phyloP scores from a whole-genome alignment of 148 eudicot genomes.

The Spergularia marina region DNA sequence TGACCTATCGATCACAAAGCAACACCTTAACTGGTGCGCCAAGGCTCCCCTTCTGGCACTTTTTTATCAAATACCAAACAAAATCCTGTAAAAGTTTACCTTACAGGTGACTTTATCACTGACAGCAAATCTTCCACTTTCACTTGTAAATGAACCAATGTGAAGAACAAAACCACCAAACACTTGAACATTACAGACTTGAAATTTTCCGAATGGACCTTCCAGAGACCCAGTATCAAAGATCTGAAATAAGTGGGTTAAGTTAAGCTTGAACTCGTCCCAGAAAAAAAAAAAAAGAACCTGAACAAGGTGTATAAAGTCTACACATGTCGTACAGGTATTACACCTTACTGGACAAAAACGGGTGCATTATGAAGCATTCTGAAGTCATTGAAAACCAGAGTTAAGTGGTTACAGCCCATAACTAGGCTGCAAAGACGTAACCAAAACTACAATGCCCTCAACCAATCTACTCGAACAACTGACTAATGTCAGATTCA shows the following conservation, averaged over 20 bases:
- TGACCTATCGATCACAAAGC: too few species aligned
- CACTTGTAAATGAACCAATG: conserved; percentile 63
- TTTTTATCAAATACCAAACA: background rate
- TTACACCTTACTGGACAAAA: background rate
- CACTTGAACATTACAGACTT: conserved; percentile 71
- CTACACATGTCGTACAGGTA: background rate
- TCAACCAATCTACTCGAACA: background rate
- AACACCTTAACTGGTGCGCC: too few species aligned
- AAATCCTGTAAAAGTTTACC: conserved; percentile 37
- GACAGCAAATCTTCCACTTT: conserved; percentile 52
- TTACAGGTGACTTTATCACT: conserved; percentile 82
- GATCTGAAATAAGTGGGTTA: conserved; percentile 47
- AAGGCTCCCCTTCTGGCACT: background rate
- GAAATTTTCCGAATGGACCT: conserved; percentile 65
- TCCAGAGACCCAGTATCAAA: conserved; percentile 82
- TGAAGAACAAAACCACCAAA: conserved; percentile 91
- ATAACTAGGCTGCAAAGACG: background rate
- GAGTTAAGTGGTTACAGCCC: background rate
- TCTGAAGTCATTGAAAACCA: background rate
- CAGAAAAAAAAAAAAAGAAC: background rate
- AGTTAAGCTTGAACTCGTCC: background rate
- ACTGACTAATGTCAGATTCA: background rate
- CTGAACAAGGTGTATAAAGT: conserved; percentile 6
- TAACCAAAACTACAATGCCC: background rate
- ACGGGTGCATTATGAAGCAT: background rate